Conservation (phyloP, 257 asterid genomes). For the Penstemon eatonii region DNA sequence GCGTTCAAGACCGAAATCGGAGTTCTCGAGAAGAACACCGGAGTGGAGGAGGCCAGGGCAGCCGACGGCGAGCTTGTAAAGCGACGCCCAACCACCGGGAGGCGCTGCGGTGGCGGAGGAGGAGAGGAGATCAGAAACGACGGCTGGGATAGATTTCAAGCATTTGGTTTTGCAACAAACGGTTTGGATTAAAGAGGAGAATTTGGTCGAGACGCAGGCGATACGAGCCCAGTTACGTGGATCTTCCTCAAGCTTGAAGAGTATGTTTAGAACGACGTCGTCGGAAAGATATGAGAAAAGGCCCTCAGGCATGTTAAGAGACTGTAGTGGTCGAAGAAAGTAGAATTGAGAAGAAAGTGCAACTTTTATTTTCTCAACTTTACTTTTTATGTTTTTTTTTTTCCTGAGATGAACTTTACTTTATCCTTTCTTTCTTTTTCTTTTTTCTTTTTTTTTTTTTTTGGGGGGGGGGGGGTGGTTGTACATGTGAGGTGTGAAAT, state of each 20-base stretch:
- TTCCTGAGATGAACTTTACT: no score
- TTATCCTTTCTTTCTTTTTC: not conserved
- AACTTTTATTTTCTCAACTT: no score
- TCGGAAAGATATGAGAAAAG: slow-evolving; percentile 77
- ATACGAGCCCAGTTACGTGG: slow-evolving; percentile 88
- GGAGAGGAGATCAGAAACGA: slow-evolving; percentile 67
- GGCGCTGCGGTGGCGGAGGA: slow-evolving; percentile 28
- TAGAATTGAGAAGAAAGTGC: not conserved
- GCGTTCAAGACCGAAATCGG: slow-evolving; percentile 91
- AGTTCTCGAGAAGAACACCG: slow-evolving; percentile 84
- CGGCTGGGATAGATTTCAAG: slow-evolving; percentile 62
- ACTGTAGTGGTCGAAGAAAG: not conserved
- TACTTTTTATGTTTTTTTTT: not conserved
- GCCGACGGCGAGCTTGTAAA: slow-evolving; percentile 83
- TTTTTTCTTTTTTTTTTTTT: not conserved
- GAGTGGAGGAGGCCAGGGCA: slow-evolving; percentile 86
- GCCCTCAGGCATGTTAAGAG: slow-evolving; percentile 36
- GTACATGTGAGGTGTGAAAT: no score
- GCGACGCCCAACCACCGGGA: slow-evolving; percentile 70
- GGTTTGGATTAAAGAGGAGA: slow-evolving; percentile 56
- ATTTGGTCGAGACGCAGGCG: slow-evolving; percentile 80
- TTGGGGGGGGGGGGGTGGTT: no score
- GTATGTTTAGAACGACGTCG: slow-evolving; percentile 72
- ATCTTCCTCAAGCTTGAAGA: slow-evolving; percentile 76
- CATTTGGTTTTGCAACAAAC: slow-evolving; percentile 75